Evolutionary conservation across 169 alveolate genomes (phyloP).

Genomic region (Perkinsus chesapeaki): DNA sequence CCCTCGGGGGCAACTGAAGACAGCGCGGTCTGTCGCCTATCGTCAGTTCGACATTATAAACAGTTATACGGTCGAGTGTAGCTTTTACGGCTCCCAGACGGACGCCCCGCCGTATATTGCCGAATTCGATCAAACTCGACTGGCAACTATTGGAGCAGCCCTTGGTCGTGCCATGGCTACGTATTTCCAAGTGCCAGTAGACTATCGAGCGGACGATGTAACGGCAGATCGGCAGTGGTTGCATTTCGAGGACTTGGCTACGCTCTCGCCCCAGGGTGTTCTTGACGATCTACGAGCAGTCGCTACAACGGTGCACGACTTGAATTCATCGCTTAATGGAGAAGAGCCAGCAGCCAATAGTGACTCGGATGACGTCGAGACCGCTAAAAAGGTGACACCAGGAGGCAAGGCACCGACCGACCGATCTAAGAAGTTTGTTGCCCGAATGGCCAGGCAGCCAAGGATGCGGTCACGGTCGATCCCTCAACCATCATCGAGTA

Average conservation of each 20-base stretch:
- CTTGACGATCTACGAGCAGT: not conserved
- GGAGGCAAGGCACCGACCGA: not conserved
- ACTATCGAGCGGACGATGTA: not conserved
- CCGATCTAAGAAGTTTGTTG: not conserved
- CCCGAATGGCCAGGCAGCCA: not conserved
- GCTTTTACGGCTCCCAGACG: slow-evolving; percentile 19
- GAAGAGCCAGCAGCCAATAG: not conserved
- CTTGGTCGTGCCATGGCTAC: not conserved
- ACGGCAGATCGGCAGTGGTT: not conserved
- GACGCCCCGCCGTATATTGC: not conserved
- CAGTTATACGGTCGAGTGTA: slow-evolving; percentile 23
- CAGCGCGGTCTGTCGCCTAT: slow-evolving; percentile 25
- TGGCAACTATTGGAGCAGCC: not conserved
- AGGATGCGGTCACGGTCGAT: not conserved
- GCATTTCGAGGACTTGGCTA: not conserved
- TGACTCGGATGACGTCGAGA: not conserved
- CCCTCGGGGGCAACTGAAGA: slow-evolving; percentile 6
- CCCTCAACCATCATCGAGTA: not conserved
- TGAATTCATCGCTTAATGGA: not conserved
- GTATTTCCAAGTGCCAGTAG: not conserved
- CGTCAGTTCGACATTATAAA: slow-evolving; percentile 14
- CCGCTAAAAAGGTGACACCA: not conserved
- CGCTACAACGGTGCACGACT: not conserved
- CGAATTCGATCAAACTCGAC: not conserved
- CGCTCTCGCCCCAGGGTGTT: not conserved